A percentile compares a stretch with the other conserved stretches of the same genome.
Conservation (phyloP, 306 rosid species). For the Luffa aegyptiaca region DNA sequence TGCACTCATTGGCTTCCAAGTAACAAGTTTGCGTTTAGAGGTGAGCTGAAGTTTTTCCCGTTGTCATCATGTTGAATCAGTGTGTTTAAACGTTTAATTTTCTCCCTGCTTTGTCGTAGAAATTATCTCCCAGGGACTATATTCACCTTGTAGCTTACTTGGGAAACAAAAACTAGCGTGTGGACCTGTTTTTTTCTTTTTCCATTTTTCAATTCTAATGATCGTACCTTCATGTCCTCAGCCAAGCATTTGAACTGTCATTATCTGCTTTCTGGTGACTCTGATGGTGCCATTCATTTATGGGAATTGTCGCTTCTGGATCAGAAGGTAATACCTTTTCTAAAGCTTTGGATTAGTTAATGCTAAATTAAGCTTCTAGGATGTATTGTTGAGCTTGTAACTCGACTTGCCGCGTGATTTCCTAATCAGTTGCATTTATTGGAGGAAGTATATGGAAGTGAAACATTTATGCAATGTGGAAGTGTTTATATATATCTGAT, state of each 20-base stretch:
- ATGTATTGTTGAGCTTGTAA: background rate
- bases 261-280: slow-evolving; percentile 83
- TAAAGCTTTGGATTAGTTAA: background rate
- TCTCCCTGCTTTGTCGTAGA: background rate
- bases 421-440: background rate
- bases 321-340: slow-evolving; percentile 44
- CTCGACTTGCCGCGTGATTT: background rate
- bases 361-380: background rate
- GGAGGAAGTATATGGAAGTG: background rate
- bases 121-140: background rate
- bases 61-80: background rate
- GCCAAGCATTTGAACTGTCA: slow-evolving; percentile 60
- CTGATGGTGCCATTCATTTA: slow-evolving; percentile 60
- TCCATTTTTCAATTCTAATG: background rate
- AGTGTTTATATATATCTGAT: background rate
- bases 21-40: slow-evolving; percentile 57
- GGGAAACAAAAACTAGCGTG: background rate
- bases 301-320: slow-evolving; percentile 63
- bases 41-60: slow-evolving; percentile 22
- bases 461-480: background rate
- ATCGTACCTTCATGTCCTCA: slow-evolving; percentile 14
- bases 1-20: slow-evolving; percentile 95
- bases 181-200: background rate
- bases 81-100: background rate
- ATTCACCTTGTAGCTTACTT: background rate